These are phyloP conservation scores for Domatiomyces globalis DNA, from an alignment of 2,329 filamentous ascomycete species.

Conservation along the genomic window DNA sequence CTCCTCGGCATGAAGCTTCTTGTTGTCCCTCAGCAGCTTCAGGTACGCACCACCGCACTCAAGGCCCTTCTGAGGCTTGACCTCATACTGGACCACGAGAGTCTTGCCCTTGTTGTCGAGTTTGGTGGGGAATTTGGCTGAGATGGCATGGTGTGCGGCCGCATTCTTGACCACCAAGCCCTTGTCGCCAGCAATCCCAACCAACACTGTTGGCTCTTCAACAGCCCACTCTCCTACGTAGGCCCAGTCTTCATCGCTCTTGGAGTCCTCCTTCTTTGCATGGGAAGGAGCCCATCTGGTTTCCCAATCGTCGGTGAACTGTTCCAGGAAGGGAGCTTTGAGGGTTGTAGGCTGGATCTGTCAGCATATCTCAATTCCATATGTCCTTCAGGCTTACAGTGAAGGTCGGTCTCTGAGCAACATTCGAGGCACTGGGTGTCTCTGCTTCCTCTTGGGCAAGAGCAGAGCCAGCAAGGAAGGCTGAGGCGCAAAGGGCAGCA, in stretches of 20 bases:
- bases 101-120: slow-evolving; percentile 96
- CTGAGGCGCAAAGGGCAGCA: slow-evolving; percentile 54
- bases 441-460: slow-evolving; percentile 51
- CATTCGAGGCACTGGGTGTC: slow-evolving; percentile 35
- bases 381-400: slow-evolving; percentile 50
- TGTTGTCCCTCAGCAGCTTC: slow-evolving; percentile 97
- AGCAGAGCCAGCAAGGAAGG: slow-evolving; percentile 52
- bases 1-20: slow-evolving; percentile 90
- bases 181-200: slow-evolving; percentile 89
- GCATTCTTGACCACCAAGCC: slow-evolving; percentile 96
- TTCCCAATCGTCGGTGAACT: slow-evolving; percentile 96
- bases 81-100: slow-evolving; percentile 95
- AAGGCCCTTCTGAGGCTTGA: slow-evolving; percentile 94
- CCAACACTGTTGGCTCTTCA: slow-evolving; percentile 80
- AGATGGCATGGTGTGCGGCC: slow-evolving; percentile 97
- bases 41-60: slow-evolving; percentile 98
- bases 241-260: slow-evolving; percentile 79
- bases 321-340: slow-evolving; percentile 92
- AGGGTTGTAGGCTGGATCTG: slow-evolving; percentile 61
- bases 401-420: slow-evolving; percentile 61
- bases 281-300: slow-evolving; percentile 84
- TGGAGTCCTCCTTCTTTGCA: slow-evolving; percentile 86
- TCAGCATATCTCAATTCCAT: background rate
- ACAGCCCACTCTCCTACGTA: slow-evolving; percentile 95
- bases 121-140: slow-evolving; percentile 92